These are phyloP conservation scores for Blastocystis sp. DNA, from an alignment of 352 stramenopile genomes.

Conservation along the genomic window DNA sequence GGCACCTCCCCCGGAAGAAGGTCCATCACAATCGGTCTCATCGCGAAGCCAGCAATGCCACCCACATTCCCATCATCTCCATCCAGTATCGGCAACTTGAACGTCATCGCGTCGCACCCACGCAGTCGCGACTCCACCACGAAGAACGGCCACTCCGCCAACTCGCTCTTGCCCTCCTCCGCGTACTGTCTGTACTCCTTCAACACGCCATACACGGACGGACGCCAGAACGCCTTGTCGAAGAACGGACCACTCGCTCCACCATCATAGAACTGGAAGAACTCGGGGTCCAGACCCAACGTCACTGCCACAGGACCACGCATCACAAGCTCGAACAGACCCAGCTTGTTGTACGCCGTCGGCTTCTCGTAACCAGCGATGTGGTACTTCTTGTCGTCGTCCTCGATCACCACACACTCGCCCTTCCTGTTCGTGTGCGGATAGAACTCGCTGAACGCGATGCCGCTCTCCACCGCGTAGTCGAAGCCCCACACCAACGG, in stretches of 20 bases:
- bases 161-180: too few relatives aligned
- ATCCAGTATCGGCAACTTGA: too few relatives aligned
- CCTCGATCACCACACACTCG: too few relatives aligned
- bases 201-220: too few relatives aligned
- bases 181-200: too few relatives aligned
- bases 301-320: not conserved
- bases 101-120: too few relatives aligned
- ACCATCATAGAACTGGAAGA: conserved; percentile 45
- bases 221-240: too few relatives aligned
- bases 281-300: conserved; percentile 28
- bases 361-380: conserved; percentile 48
- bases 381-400: not conserved
- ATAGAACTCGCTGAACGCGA: conserved; percentile 20
- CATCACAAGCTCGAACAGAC: conserved; percentile 31
- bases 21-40: not conserved
- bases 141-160: too few relatives aligned
- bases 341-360: conserved; percentile 7
- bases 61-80: not conserved
- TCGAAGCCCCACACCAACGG: conserved; percentile 1
- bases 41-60: not conserved
- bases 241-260: too few relatives aligned
- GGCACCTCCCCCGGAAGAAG: too few relatives aligned
- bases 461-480: not conserved
- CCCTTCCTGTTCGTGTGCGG: conserved; percentile 15
- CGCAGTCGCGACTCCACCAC: too few relatives aligned